These are phyloP conservation scores for Leptodontidium sp. DNA, from an alignment of 2,329 filamentous ascomycete genomes.

Conservation along the genomic window DNA sequence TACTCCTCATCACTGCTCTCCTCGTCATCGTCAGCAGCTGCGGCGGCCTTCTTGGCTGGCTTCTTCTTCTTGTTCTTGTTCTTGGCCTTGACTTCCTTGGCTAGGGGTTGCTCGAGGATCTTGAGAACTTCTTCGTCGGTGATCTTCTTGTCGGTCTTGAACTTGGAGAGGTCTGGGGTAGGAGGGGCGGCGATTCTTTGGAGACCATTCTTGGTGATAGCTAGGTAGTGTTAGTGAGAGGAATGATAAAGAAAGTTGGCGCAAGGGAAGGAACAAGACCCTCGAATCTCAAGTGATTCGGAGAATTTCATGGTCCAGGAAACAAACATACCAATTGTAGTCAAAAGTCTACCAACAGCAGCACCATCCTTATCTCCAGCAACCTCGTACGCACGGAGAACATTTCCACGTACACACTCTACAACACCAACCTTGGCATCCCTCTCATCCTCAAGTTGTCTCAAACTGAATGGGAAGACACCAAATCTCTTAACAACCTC, in stretches of 20 bases:
- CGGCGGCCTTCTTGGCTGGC: slow-evolving; percentile 54
- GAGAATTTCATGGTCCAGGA: not conserved
- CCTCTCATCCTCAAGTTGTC: slow-evolving; percentile 96
- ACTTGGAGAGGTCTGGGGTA: slow-evolving; percentile 78
- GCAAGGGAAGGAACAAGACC: not conserved
- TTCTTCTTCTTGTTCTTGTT: slow-evolving; percentile 83
- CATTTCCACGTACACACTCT: slow-evolving; percentile 92
- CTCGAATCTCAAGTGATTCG: not conserved
- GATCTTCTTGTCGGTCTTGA: slow-evolving; percentile 98
- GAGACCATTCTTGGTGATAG: slow-evolving; percentile 97
- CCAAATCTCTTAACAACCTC: slow-evolving; percentile 98
- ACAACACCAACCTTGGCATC: slow-evolving; percentile 95
- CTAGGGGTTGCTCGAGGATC: slow-evolving; percentile 88
- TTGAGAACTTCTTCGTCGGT: slow-evolving; percentile 93
- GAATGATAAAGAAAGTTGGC: not conserved
- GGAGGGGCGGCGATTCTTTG: slow-evolving; percentile 83
- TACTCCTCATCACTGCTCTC: slow-evolving; percentile 50
- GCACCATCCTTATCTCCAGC: slow-evolving; percentile 91
- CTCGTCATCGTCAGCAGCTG: slow-evolving; percentile 44
- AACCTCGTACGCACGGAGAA: slow-evolving; percentile 95
- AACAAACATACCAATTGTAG: slow-evolving; percentile 81
- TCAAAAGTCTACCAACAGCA: slow-evolving; percentile 86
- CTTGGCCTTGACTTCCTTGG: slow-evolving; percentile 89
- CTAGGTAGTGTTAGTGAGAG: slow-evolving; percentile 57
- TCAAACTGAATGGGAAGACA: slow-evolving; percentile 95